Evolutionary conservation across 495 filamentous ascomycete genomes (phyloP).

Genomic region (Penicillium paxilli): DNA sequence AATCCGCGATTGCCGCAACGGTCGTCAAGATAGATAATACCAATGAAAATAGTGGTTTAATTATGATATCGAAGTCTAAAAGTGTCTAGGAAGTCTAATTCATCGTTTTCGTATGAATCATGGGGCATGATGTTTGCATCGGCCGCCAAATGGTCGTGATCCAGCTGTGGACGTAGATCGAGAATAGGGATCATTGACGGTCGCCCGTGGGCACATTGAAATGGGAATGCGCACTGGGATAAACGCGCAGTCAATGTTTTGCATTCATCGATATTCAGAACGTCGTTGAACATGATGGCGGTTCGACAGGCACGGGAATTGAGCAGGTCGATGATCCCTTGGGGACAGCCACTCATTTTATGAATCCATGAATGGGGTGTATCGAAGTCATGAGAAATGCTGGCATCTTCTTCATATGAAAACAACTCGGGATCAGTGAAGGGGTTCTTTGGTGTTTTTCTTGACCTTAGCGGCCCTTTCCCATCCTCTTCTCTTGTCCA

Average conservation of each 20-base stretch:
- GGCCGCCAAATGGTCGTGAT: not conserved
- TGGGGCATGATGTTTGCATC: not conserved
- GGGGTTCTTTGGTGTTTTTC: not conserved
- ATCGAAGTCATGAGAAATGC: not conserved
- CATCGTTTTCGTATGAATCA: conserved; percentile 8
- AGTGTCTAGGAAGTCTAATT: conserved; percentile 17
- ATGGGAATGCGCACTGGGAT: conserved; percentile 75
- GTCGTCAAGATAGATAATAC: not conserved
- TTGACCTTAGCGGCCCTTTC: conserved; percentile 2
- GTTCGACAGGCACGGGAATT: conserved; percentile 88
- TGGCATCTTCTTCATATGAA: not conserved
- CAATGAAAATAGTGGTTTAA: not conserved
- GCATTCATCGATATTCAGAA: conserved; percentile 65
- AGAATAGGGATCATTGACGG: conserved; percentile 75
- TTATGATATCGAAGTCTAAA: conserved; percentile 13
- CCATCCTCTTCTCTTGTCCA: conserved; percentile 55
- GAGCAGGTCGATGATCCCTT: conserved; percentile 79
- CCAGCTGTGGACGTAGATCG: conserved; percentile 42
- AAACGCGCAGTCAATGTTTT: conserved; percentile 60
- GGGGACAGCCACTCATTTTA: conserved; percentile 65
- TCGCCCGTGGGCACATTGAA: conserved; percentile 88
- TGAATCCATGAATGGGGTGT: conserved; percentile 50
- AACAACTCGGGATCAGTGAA: not conserved
- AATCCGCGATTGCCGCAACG: too few species aligned
- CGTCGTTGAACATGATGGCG: conserved; percentile 97